phyloP scores from a whole-genome alignment of 2,329 filamentous ascomycete genomes.

The Phialocephala sp. region DNA sequence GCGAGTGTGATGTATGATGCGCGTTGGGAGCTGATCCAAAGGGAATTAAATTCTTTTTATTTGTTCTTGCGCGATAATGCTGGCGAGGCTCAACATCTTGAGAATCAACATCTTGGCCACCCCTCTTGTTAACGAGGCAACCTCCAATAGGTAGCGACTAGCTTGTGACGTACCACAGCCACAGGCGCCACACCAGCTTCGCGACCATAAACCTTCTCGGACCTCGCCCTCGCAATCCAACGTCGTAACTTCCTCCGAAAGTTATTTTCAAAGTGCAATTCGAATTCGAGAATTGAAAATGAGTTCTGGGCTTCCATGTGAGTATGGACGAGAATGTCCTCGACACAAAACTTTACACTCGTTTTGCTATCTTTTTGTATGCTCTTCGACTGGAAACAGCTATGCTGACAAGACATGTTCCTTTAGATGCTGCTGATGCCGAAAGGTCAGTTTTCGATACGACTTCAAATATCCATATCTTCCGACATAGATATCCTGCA shows the following conservation, averaged over 20 bases:
- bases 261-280: not conserved
- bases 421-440: constrained; percentile 91
- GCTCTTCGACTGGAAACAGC: constrained; percentile 35
- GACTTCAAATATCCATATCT: not conserved
- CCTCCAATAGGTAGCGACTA: not conserved
- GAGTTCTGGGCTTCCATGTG: constrained; percentile 45
- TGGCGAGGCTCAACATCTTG: not conserved
- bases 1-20: not conserved
- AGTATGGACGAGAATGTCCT: constrained; percentile 38
- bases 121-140: constrained; percentile 13
- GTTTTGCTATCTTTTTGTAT: constrained; percentile 36
- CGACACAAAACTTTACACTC: constrained; percentile 37
- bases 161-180: constrained; percentile 25
- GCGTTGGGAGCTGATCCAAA: not conserved
- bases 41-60: not conserved
- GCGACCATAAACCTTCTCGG: constrained; percentile 2
- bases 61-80: not conserved
- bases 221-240: not conserved
- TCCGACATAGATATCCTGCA: not conserved
- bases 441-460: constrained; percentile 71
- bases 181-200: constrained; percentile 26
- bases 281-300: constrained; percentile 26
- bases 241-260: constrained; percentile 19
- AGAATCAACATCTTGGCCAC: not conserved
- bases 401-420: constrained; percentile 39